These are phyloP conservation scores for Elsinoe necatrix DNA, from an alignment of 2,329 filamentous ascomycete species.

Conservation along the genomic window DNA sequence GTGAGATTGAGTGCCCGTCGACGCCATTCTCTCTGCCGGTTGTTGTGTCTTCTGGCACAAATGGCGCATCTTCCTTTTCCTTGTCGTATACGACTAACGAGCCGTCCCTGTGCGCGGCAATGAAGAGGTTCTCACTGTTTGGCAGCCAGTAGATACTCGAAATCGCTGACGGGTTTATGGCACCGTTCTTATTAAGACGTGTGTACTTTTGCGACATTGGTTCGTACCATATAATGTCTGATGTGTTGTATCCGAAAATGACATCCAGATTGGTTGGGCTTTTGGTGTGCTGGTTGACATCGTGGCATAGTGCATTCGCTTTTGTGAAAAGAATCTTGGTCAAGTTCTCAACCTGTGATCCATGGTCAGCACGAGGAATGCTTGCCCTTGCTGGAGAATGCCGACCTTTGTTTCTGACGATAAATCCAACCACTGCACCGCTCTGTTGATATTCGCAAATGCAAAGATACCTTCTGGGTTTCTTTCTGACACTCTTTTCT, in stretches of 20 bases:
- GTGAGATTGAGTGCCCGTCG: conserved; percentile 28
- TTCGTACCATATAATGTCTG: conserved; percentile 98
- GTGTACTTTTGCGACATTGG: conserved; percentile 93
- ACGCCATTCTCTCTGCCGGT: conserved; percentile 25
- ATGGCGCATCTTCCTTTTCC: conserved; percentile 81
- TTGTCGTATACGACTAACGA: conserved; percentile 92
- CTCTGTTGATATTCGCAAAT: conserved; percentile 92
- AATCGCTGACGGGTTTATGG: conserved; percentile 78
- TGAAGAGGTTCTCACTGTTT: conserved; percentile 83
- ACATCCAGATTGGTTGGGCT: conserved; percentile 74
- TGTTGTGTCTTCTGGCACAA: conserved; percentile 56
- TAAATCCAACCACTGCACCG: conserved; percentile 92
- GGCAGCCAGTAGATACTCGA: conserved; percentile 89
- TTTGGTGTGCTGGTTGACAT: conserved; percentile 79
- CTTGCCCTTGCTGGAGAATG: not conserved
- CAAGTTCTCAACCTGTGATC: conserved; percentile 66
- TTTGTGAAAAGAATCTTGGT: conserved; percentile 97
- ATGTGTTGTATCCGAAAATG: conserved; percentile 90
- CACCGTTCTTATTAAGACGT: conserved; percentile 90
- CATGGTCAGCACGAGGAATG: not conserved
- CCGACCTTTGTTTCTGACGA: conserved; percentile 61
- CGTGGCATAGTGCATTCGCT: conserved; percentile 88
- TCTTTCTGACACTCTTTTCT: conserved; percentile 72
- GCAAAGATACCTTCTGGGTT: conserved; percentile 72
- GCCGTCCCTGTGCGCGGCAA: conserved; percentile 88